phyloP scores from a whole-genome alignment of 306 rosid genomes.

The Vicia faba region DNA sequence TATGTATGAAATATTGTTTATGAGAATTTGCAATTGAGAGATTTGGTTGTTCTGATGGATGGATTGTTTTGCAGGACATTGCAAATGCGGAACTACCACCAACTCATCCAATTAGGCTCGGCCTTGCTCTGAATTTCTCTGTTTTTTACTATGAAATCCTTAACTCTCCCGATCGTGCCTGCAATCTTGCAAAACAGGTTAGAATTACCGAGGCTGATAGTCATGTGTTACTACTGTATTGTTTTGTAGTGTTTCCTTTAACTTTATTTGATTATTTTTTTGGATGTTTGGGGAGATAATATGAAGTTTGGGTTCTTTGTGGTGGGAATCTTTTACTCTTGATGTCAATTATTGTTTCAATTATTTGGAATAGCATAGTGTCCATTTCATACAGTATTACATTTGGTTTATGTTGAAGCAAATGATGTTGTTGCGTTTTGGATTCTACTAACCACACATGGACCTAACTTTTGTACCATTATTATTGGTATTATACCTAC shows the following conservation, averaged over 20 bases:
- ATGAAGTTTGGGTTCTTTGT: slow-evolving; percentile 14
- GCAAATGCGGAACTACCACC: slow-evolving; percentile 90
- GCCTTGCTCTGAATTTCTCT: slow-evolving; percentile 95
- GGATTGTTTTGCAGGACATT: slow-evolving; percentile 65
- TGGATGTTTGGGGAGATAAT: neutral
- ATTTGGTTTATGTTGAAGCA: slow-evolving; percentile 18
- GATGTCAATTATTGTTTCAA: neutral
- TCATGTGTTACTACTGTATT: neutral
- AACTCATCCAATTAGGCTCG: slow-evolving; percentile 96
- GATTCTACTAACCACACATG: slow-evolving; percentile 14
- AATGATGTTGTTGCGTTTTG: slow-evolving; percentile 28
- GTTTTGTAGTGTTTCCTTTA: neutral
- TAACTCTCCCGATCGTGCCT: slow-evolving; percentile 97
- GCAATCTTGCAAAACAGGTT: slow-evolving; percentile 99
- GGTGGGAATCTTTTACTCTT: neutral
- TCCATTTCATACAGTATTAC: neutral
- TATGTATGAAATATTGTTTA: neutral
- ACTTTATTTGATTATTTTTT: neutral
- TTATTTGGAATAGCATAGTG: slow-evolving; percentile 1
- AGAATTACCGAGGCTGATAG: slow-evolving; percentile 23
- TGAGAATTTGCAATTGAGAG: neutral
- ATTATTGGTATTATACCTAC: slow-evolving; percentile 26
- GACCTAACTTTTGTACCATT: slow-evolving; percentile 16
- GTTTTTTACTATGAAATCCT: slow-evolving; percentile 96
- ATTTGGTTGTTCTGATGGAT: neutral